Conservation (phyloP, 345 rosid genomes). For the Mangifera indica region DNA sequence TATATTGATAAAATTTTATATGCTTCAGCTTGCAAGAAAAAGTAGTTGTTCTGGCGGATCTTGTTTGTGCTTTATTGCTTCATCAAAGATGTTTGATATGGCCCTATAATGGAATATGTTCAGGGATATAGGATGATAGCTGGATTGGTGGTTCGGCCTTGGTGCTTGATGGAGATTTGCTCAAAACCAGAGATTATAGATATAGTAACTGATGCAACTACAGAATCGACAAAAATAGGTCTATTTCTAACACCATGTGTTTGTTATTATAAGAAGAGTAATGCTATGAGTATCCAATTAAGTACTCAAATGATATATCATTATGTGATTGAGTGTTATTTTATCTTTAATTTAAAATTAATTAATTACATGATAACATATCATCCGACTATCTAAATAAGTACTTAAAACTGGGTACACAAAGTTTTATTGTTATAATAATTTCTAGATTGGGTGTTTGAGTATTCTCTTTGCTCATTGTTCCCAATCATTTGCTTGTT, state of each 20-base stretch:
- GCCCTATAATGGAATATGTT: conserved; percentile 22
- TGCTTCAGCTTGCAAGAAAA: background rate
- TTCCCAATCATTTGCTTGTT: background rate
- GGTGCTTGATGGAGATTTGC: conserved; percentile 85
- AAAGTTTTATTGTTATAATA: no score
- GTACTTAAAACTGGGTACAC: no score
- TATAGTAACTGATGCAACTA: conserved; percentile 56
- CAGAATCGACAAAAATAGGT: conserved; percentile 83
- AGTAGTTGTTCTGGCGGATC: background rate
- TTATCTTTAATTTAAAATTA: no score
- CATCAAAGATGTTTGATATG: background rate
- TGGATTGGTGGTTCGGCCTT: conserved; percentile 73
- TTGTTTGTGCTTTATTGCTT: background rate
- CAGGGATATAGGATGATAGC: conserved; percentile 76
- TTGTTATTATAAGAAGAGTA: no score
- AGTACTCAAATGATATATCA: no score
- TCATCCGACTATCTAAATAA: no score
- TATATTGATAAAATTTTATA: background rate
- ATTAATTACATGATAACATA: no score
- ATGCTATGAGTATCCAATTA: no score
- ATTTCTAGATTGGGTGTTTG: background rate
- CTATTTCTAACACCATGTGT: background rate
- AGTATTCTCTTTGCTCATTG: background rate
- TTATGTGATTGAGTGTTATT: no score
- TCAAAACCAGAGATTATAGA: conserved; percentile 70